Evolutionary conservation across 305 asterid species (phyloP).

Genomic region (Fraxinus greggii): DNA sequence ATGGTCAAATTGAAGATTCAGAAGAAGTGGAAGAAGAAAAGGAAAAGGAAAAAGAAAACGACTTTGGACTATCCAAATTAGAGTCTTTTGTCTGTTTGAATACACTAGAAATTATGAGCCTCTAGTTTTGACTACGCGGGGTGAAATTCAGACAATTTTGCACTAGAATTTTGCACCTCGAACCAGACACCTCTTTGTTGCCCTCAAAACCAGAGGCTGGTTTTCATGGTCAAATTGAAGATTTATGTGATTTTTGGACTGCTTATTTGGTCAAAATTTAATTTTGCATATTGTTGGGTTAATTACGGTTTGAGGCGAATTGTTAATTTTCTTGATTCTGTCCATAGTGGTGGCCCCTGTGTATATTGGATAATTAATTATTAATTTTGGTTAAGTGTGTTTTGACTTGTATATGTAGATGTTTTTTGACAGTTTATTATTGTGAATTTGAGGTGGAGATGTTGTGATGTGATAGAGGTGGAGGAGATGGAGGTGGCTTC

Average conservation of each 20-base stretch:
- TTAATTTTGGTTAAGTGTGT: background rate
- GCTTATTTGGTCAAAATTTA: conserved; percentile 18
- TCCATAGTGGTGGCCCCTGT: background rate
- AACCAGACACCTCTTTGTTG: conserved; percentile 38
- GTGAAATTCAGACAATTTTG: conserved; percentile 65
- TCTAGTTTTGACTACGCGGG: conserved; percentile 54
- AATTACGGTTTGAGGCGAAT: background rate
- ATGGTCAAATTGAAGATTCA: conserved; percentile 17
- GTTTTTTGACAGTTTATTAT: background rate
- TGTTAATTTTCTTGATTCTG: background rate
- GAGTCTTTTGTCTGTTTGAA: conserved; percentile 45
- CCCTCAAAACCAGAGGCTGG: conserved; percentile 33
- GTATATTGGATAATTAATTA: background rate
- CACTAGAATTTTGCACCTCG: conserved; percentile 59
- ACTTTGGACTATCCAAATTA: conserved; percentile 38
- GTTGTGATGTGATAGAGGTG: no score
- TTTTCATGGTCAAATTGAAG: conserved; percentile 25
- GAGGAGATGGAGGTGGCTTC: no score
- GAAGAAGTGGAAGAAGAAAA: conserved; percentile 24
- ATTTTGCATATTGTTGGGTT: background rate
- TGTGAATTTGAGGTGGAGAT: no score
- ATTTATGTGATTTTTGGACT: conserved; percentile 37
- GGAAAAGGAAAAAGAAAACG: conserved; percentile 31
- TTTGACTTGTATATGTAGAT: background rate
- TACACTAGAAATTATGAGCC: conserved; percentile 70